Evolutionary conservation across 225 moss, liverwort and hornwort genomes (phyloP).

Genomic region (Polytrichum formosum): DNA sequence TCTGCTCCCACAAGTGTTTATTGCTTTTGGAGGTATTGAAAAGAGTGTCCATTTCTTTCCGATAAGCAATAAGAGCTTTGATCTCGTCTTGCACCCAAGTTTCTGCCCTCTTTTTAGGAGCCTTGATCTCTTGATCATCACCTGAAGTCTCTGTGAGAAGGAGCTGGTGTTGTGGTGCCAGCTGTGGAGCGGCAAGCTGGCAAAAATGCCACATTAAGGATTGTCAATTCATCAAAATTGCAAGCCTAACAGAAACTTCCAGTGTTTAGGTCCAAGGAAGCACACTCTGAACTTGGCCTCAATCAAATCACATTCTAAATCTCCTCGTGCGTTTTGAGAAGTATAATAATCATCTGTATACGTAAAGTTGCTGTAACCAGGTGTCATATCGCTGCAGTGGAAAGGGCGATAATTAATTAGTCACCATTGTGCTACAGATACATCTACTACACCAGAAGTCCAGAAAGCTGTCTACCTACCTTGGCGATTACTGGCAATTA

Average conservation of each 20-base stretch:
- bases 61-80: constrained; percentile 86
- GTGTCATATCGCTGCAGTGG: too few species aligned
- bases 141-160: constrained; percentile 60
- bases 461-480: too few species aligned
- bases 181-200: constrained; percentile 35
- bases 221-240: constrained; percentile 31
- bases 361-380: too few species aligned
- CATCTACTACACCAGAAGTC: too few species aligned
- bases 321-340: too few species aligned
- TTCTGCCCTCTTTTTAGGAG: constrained; percentile 96
- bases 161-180: constrained; percentile 58
- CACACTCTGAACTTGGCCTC: too few species aligned
- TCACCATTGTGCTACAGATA: too few species aligned
- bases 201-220: constrained; percentile 25
- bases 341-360: too few species aligned
- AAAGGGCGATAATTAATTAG: too few species aligned
- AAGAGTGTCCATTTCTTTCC: constrained; percentile 87
- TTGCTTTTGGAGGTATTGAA: constrained; percentile 98
- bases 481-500: too few species aligned
- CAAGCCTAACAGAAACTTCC: not conserved
- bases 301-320: too few species aligned
- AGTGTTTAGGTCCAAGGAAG: too few species aligned
- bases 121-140: constrained; percentile 76
- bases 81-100: constrained; percentile 99
- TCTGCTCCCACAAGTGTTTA: constrained; percentile 98